A percentile compares a stretch with the other conserved stretches of the same genome.
Conservation (phyloP, 177 flowering plant species). For the Vitis hybrid region DNA sequence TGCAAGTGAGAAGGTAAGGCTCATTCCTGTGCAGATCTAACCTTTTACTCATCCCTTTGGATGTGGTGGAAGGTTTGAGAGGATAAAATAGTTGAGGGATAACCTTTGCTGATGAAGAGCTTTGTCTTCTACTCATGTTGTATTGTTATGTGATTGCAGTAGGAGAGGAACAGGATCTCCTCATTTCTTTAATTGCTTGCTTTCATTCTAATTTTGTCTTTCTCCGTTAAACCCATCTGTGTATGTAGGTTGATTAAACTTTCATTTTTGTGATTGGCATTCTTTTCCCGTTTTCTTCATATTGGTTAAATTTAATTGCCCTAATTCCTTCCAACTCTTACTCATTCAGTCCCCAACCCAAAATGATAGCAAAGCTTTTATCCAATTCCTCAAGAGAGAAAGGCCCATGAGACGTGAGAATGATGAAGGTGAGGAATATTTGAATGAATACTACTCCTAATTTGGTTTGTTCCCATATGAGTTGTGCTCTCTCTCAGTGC, state of each 20-base stretch:
- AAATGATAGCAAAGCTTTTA: no score
- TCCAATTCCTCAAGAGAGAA: no score
- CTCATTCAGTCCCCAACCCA: neutral
- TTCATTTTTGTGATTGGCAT: constrained; percentile 15
- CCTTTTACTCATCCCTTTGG: constrained; percentile 7
- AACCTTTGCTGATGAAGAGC: constrained; percentile 23
- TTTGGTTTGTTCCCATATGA: no score
- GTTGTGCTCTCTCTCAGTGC: no score
- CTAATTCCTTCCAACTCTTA: neutral
- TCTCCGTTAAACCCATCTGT: constrained; percentile 15
- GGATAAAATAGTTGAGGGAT: constrained; percentile 10
- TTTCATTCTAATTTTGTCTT: constrained; percentile 9
- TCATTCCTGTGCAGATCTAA: constrained; percentile 11
- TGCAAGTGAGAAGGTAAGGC: constrained; percentile 17
- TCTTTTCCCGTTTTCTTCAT: constrained; percentile 3
- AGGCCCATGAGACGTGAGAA: no score
- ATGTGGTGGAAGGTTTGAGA: constrained; percentile 17
- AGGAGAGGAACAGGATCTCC: constrained; percentile 22
- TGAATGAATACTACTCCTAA: no score
- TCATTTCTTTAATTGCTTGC: constrained; percentile 14
- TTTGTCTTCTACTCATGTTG: constrained; percentile 27
- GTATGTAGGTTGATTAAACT: constrained; percentile 20
- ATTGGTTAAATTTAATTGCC: neutral
- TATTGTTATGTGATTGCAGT: constrained; percentile 35
- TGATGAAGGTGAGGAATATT: no score